Percentiles rank a stretch among this genome's conserved stretches.
Evolutionary conservation across 2,329 filamentous ascomycete genomes (phyloP).

Genomic region (Fonsecaea pedrosoi): DNA sequence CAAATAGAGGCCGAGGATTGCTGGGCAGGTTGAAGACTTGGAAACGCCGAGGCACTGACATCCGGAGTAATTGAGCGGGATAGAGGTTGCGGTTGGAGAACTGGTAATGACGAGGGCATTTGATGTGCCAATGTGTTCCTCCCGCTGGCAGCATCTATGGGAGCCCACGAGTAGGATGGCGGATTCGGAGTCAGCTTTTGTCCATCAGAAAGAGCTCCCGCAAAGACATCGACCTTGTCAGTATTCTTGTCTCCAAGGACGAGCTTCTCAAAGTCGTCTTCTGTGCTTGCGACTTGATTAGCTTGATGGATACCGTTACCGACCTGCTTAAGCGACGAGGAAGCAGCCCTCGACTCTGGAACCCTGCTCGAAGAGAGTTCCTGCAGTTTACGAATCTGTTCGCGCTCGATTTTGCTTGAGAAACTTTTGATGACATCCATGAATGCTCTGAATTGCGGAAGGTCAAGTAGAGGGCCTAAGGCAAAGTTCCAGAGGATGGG

Average conservation of each 20-base stretch:
- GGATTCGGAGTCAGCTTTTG: slow-evolving; percentile 41
- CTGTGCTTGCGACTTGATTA: slow-evolving; percentile 60
- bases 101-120: slow-evolving; percentile 35
- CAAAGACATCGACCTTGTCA: slow-evolving; percentile 44
- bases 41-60: slow-evolving; percentile 55
- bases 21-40: slow-evolving; percentile 52
- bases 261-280: slow-evolving; percentile 84
- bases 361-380: slow-evolving; percentile 70
- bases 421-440: slow-evolving; percentile 86
- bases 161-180: slow-evolving; percentile 55
- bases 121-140: slow-evolving; percentile 38
- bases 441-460: slow-evolving; percentile 86
- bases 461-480: slow-evolving; percentile 83
- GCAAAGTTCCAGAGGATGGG: slow-evolving; percentile 92
- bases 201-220: slow-evolving; percentile 43
- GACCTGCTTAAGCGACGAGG: slow-evolving; percentile 41
- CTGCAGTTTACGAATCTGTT: slow-evolving; percentile 86
- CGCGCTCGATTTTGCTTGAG: slow-evolving; percentile 80
- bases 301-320: slow-evolving; percentile 42
- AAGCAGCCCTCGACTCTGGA: slow-evolving; percentile 48
- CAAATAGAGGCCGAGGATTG: slow-evolving; percentile 46
- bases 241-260: slow-evolving; percentile 74
- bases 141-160: slow-evolving; percentile 38
- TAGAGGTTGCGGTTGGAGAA: slow-evolving; percentile 39
- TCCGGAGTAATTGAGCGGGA: slow-evolving; percentile 61